Conservation (phyloP, 768 basidiomycete species). For the Pilatotrama ljubarskyi region DNA sequence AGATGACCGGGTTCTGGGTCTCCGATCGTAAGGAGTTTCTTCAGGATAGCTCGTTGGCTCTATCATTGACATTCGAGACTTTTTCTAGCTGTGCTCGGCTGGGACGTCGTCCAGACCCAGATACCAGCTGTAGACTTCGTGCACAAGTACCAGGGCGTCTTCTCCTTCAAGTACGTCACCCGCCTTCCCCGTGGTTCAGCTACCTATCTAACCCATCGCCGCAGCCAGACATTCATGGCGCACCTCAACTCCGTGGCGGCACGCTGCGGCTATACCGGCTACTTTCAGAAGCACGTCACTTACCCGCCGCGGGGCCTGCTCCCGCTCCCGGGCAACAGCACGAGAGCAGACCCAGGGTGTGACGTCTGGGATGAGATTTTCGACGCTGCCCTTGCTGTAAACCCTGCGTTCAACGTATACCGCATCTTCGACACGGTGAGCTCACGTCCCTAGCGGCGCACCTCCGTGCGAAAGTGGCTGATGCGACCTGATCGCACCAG, state of each 20-base stretch:
- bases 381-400: slow-evolving; percentile 57
- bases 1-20: slow-evolving; percentile 72
- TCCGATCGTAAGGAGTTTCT: slow-evolving; percentile 60
- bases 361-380: slow-evolving; percentile 71
- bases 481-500: slow-evolving; percentile 8
- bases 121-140: slow-evolving; percentile 77
- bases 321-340: slow-evolving; percentile 65
- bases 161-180: slow-evolving; percentile 64
- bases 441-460: neutral
- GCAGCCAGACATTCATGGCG: slow-evolving; percentile 62
- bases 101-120: slow-evolving; percentile 61
- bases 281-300: slow-evolving; percentile 59
- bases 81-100: slow-evolving; percentile 25
- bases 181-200: neutral
- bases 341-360: slow-evolving; percentile 49
- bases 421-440: slow-evolving; percentile 71
- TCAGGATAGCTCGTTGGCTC: too few species aligned
- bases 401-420: slow-evolving; percentile 79
- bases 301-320: slow-evolving; percentile 62
- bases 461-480: neutral
- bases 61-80: neutral
- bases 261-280: slow-evolving; percentile 61
- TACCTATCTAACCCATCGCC: too few species aligned
- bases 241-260: slow-evolving; percentile 54
- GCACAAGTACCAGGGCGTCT: slow-evolving; percentile 67